A percentile compares a stretch with the other conserved stretches of the same genome.
These are phyloP conservation scores for Nicotiana paniculata DNA, from an alignment of 257 asterid genomes.

Conservation along the genomic window DNA sequence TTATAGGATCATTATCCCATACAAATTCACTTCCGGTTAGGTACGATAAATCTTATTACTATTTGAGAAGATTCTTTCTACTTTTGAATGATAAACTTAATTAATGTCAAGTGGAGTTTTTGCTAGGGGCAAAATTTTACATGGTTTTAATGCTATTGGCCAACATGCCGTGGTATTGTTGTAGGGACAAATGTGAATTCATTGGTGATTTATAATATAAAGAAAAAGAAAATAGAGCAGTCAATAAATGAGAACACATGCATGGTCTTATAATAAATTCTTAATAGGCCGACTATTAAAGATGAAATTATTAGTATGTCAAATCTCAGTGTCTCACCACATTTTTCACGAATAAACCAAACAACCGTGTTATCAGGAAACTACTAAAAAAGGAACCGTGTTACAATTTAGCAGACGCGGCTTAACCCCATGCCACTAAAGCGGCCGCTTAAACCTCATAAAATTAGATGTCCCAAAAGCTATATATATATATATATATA, in stretches of 20 bases:
- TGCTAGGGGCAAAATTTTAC: background rate
- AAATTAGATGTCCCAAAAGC: no score
- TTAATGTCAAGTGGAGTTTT: background rate
- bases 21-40: no score
- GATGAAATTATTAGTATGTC: background rate
- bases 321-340: background rate
- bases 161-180: background rate
- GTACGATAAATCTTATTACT: no score
- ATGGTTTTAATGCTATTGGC: background rate
- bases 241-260: constrained; percentile 47
- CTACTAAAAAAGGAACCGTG: no score
- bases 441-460: no score
- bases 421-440: no score
- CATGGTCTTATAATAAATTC: constrained; percentile 15
- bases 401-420: no score
- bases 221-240: background rate
- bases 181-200: background rate
- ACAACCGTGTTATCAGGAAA: no score
- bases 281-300: background rate
- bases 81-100: background rate
- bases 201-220: background rate
- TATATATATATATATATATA: no score
- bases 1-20: no score
- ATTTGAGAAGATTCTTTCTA: background rate
- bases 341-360: background rate